These are phyloP conservation scores for Ganoderma multipileum DNA, from an alignment of 1,284 basidiomycete species.

Conservation along the genomic window DNA sequence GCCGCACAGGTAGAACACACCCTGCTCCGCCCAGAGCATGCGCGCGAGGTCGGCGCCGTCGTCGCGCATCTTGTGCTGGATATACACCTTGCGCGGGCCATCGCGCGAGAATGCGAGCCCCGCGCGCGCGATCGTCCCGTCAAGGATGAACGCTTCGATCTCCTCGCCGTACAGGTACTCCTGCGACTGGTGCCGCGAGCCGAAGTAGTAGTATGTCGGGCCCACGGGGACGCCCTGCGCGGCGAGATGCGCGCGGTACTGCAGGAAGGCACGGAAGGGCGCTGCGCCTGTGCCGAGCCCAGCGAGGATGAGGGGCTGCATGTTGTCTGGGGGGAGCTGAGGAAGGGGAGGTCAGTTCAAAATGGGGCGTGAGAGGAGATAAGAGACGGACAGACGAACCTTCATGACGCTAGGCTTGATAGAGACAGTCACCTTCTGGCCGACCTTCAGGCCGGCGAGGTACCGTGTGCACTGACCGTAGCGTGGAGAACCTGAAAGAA, in stretches of 20 bases:
- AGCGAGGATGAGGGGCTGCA: slow-evolving; percentile 97
- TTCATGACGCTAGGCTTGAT: slow-evolving; percentile 99
- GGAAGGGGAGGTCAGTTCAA: slow-evolving; percentile 1
- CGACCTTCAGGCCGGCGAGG: slow-evolving; percentile 82
- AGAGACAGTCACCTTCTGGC: slow-evolving; percentile 95
- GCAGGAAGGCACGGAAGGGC: slow-evolving; percentile 98
- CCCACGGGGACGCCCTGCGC: slow-evolving; percentile 84
- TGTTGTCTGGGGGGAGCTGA: slow-evolving; percentile 83
- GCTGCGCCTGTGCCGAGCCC: slow-evolving; percentile 98
- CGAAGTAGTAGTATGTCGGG: slow-evolving; percentile 97
- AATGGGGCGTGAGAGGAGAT: neutral
- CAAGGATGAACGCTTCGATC: slow-evolving; percentile 83
- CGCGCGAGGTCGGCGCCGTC: slow-evolving; percentile 81
- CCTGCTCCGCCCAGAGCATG: slow-evolving; percentile 75
- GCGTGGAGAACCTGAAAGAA: slow-evolving; percentile 67
- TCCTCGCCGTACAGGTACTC: slow-evolving; percentile 98
- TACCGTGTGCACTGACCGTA: slow-evolving; percentile 98
- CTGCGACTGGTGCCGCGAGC: slow-evolving; percentile 92
- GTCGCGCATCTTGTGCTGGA: slow-evolving; percentile 97
- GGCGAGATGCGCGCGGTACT: slow-evolving; percentile 88
- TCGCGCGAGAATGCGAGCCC: slow-evolving; percentile 98
- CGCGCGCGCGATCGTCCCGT: slow-evolving; percentile 86
- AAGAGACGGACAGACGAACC: slow-evolving; percentile 51
- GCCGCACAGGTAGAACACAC: slow-evolving; percentile 96
- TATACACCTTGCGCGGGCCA: slow-evolving; percentile 92